Conservation (phyloP, 164 flowering plant genomes). For the Aristolochia fimbriata region DNA sequence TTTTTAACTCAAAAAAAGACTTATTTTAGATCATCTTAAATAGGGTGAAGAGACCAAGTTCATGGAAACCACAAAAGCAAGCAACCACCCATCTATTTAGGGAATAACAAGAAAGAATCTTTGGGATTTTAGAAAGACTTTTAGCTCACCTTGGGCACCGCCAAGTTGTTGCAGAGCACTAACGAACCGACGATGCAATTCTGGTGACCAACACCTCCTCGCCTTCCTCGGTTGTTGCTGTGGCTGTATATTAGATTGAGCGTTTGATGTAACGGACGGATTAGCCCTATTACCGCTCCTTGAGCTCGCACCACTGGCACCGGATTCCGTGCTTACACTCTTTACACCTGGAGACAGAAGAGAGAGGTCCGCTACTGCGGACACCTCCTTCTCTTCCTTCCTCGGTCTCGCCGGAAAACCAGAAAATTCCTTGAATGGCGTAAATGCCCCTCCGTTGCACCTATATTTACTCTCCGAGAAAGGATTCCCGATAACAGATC, state of each 20-base stretch:
- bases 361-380: conserved; percentile 31
- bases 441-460: conserved; percentile 23
- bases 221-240: conserved; percentile 47
- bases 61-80: too few relatives aligned
- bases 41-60: too few relatives aligned
- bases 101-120: background rate
- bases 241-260: conserved; percentile 17
- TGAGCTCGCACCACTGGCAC: conserved; percentile 19
- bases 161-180: conserved; percentile 77
- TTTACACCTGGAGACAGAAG: conserved; percentile 36
- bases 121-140: background rate
- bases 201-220: conserved; percentile 93
- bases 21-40: too few relatives aligned
- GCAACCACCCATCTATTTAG: background rate
- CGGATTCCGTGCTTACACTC: conserved; percentile 18
- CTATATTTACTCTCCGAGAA: conserved; percentile 16
- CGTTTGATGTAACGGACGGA: background rate
- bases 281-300: conserved; percentile 13
- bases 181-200: conserved; percentile 75
- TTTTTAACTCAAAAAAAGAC: too few relatives aligned
- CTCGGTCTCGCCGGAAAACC: conserved; percentile 14
- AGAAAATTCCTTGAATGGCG: conserved; percentile 22
- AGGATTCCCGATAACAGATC: background rate
- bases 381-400: conserved; percentile 35
- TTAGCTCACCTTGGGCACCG: conserved; percentile 60